Conservation (phyloP, 305 asterid genomes). For the Fraxinus albicans region DNA sequence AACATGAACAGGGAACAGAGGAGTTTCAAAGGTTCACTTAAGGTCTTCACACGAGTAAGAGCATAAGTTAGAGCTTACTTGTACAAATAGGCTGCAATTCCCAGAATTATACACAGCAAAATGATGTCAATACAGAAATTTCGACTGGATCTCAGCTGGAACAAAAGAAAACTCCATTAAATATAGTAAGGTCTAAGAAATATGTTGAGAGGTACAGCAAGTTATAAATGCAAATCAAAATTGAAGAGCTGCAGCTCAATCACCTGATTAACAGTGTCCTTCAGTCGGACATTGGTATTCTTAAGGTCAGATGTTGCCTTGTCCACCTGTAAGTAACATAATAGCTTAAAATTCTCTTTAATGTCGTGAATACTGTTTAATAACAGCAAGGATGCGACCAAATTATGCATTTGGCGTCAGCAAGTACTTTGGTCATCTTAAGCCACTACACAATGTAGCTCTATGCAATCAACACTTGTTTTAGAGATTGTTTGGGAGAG, state of each 20-base stretch:
- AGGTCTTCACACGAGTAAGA: not conserved
- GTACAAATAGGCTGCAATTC: conserved; percentile 94
- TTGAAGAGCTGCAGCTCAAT: conserved; percentile 22
- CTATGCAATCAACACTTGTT: not conserved
- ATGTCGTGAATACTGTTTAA: not conserved
- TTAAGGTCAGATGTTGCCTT: conserved; percentile 83
- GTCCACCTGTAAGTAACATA: conserved; percentile 63
- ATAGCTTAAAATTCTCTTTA: not conserved
- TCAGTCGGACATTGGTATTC: conserved; percentile 89
- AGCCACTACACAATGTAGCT: conserved; percentile 4
- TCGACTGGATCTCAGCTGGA: conserved; percentile 83
- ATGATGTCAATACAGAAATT: conserved; percentile 90
- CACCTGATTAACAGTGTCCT: conserved; percentile 89
- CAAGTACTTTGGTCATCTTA: not conserved
- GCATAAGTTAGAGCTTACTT: conserved; percentile 50
- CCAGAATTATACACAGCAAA: conserved; percentile 77
- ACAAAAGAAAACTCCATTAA: conserved; percentile 21
- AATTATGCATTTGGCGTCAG: not conserved
- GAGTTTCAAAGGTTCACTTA: not conserved
- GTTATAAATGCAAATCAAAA: not conserved
- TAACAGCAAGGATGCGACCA: not conserved
- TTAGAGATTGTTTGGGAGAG: not conserved
- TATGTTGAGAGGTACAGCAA: not conserved
- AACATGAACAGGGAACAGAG: not conserved
- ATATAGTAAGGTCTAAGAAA: not conserved